phyloP scores from a whole-genome alignment of 169 alveolate species.

The Neospora caninum region DNA sequence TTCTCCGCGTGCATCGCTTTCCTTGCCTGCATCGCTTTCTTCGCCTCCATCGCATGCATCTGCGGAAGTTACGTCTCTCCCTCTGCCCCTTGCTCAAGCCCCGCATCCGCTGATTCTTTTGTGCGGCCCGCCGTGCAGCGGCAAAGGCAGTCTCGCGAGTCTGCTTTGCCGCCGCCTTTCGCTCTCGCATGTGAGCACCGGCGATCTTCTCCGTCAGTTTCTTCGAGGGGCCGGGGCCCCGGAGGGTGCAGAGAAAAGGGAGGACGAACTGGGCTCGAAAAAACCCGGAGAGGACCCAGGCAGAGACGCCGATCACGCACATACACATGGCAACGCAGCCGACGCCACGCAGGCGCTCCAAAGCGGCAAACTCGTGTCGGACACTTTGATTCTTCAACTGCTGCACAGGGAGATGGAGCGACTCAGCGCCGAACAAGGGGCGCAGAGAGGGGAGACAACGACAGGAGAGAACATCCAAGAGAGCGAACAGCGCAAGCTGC shows the following conservation, averaged over 20 bases:
- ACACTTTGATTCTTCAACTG: neutral
- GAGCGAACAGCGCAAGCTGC: neutral
- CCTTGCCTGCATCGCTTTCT: neutral
- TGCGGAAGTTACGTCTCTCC: neutral
- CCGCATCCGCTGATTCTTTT: slow-evolving; percentile 27
- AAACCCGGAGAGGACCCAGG: neutral
- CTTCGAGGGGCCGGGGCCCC: neutral
- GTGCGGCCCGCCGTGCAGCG: slow-evolving; percentile 46
- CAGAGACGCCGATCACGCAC: neutral
- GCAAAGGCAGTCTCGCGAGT: slow-evolving; percentile 16
- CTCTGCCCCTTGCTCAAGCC: neutral
- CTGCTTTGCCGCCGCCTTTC: slow-evolving; percentile 17
- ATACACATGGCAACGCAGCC: neutral
- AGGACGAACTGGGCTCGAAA: neutral
- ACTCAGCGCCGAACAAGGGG: neutral
- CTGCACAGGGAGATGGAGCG: slow-evolving; percentile 14
- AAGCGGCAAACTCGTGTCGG: slow-evolving; percentile 17
- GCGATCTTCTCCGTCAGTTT: neutral
- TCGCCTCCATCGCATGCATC: neutral
- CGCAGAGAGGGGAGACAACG: neutral
- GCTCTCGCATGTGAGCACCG: slow-evolving; percentile 7
- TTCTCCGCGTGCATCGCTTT: neutral
- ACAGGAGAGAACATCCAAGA: neutral
- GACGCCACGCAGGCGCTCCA: neutral
- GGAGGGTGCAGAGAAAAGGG: neutral